phyloP scores from a whole-genome alignment of 495 filamentous ascomycete species.

The Neurospora sp. region DNA sequence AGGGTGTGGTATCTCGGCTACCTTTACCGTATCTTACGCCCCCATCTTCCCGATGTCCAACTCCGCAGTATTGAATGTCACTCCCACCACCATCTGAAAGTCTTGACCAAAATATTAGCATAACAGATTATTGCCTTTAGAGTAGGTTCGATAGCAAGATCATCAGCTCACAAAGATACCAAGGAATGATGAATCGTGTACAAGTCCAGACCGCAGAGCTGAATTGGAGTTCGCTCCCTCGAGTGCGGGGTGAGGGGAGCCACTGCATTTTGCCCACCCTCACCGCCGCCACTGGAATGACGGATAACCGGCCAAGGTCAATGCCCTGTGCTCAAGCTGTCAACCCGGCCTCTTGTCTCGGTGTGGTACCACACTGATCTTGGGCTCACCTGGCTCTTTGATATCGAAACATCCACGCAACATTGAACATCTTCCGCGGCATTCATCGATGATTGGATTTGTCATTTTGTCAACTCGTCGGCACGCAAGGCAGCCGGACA shows the following conservation, averaged over 20 bases:
- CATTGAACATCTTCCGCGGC: not conserved
- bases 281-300: not conserved
- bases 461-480: not conserved
- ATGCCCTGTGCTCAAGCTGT: not conserved
- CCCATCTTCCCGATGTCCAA: not conserved
- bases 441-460: not conserved
- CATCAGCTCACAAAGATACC: not conserved
- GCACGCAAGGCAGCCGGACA: not conserved
- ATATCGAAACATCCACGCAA: not conserved
- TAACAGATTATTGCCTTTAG: too few species aligned
- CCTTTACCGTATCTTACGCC: not conserved
- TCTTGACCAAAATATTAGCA: not conserved
- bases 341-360: not conserved
- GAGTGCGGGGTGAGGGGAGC: not conserved
- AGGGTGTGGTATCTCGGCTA: not conserved
- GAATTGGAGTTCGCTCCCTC: not conserved
- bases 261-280: not conserved
- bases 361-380: not conserved
- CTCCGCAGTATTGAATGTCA: not conserved
- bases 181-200: not conserved
- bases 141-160: not conserved
- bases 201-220: not conserved
- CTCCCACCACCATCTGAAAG: not conserved
- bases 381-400: not conserved
- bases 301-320: not conserved